Percentiles rank a stretch among this genome's conserved stretches.
These are phyloP conservation scores for Umbelopsis ramanniana DNA, from an alignment of 192 early-diverging fungal species.

Conservation along the genomic window DNA sequence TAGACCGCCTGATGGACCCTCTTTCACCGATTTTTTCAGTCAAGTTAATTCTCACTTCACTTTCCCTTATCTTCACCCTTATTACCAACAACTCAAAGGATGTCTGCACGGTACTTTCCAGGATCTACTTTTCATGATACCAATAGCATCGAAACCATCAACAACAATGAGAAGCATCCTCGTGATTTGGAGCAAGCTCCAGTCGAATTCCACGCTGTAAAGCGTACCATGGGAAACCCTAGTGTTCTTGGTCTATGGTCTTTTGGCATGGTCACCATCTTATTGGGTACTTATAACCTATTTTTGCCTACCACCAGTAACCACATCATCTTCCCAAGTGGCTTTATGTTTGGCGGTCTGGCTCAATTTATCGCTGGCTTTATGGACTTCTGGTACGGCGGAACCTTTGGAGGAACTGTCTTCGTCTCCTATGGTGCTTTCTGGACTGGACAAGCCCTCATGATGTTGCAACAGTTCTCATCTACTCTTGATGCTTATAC, in stretches of 20 bases:
- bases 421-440: conserved; percentile 39
- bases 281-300: conserved; percentile 29
- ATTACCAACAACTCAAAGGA: not conserved
- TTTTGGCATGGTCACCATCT: conserved; percentile 27
- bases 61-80: not conserved
- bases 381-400: conserved; percentile 25
- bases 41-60: not conserved
- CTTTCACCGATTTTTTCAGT: not conserved
- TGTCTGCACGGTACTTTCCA: not conserved
- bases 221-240: conserved; percentile 19
- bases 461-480: conserved; percentile 29
- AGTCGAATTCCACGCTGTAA: not conserved
- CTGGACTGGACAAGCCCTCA: conserved; percentile 36
- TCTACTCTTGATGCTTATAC: conserved; percentile 7
- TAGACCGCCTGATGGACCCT: not conserved
- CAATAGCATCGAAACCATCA: conserved; percentile 9
- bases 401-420: conserved; percentile 31
- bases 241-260: conserved; percentile 25
- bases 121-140: not conserved
- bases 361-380: conserved; percentile 37
- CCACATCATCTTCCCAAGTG: conserved; percentile 29
- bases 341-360: conserved; percentile 36
- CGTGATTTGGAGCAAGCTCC: not conserved
- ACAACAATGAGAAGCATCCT: not conserved
- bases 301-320: conserved; percentile 28